Evolutionary conservation across 495 filamentous ascomycete genomes (phyloP), one percentile per base, ranked within the genome.

Genomic region (Clavariopsis aquatica): DNA sequence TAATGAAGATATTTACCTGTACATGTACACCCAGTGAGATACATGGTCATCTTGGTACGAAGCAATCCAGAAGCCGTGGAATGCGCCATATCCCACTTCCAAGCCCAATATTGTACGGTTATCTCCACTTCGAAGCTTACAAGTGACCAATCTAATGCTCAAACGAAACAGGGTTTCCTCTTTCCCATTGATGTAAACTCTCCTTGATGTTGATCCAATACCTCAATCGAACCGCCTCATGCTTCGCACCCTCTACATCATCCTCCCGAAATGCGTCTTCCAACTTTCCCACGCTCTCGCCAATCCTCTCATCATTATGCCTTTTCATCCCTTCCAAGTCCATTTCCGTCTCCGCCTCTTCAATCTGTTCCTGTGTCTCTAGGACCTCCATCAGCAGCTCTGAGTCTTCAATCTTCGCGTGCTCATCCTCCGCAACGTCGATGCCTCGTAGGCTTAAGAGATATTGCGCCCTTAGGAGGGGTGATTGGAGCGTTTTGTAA

Each of bases 151-250:
- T 43, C 57, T 58, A 71, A 62, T 71, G 69, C 52, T 60, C 28
- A 49, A 71, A 38, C 34, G 68, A 61, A 47, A 71, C 43, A 27
- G 64, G 65, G 73, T 85, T 88, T 20, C 90, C 92, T 75, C 81
- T 85, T 82, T 91, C 93, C 94, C 93, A 96, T 69, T 83, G 83
- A 73, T 86, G 78, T 70, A 97, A 74, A 24, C 87, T 89, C 78
- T 96, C 88, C 52, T 83, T 82, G 52, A 98, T 85, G 81, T 92
- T 94, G 71, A 87, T 80, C 94, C 94, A 97, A 80, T 96, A 98
- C 76, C 91, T 80, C 81, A 98, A 77, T 75, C 82, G 78, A 7
- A 95, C 85, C 46, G 84, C 84, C 82, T 93, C 91, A 60, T 57
- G 71, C 78, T 80, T 85, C 31, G 91, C 94, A 19, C 29, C 74